Conservation (phyloP, 805 yeast species). For the Helenozyma baotianmanensis region DNA sequence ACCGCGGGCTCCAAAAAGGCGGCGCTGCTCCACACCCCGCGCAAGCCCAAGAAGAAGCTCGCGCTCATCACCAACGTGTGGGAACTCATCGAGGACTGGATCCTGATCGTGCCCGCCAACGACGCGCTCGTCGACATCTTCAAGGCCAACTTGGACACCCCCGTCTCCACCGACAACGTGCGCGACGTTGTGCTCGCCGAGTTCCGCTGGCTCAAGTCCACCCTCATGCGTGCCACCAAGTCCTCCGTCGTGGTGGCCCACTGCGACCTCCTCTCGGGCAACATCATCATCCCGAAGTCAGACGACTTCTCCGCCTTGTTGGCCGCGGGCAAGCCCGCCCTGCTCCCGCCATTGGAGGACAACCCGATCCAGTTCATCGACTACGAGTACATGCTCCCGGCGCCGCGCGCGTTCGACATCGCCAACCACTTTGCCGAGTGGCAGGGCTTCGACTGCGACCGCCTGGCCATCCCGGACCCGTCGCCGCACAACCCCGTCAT, state of each 20-base stretch:
- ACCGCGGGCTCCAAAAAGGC: conserved; percentile 16
- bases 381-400: conserved; percentile 68
- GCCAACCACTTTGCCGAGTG: conserved; percentile 75
- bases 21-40: conserved; percentile 1
- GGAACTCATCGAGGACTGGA: conserved; percentile 62
- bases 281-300: conserved; percentile 51
- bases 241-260: conserved; percentile 64
- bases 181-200: conserved; percentile 44
- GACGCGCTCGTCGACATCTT: conserved; percentile 35
- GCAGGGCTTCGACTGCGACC: conserved; percentile 77
- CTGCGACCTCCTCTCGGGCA: conserved; percentile 72
- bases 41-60: conserved; percentile 16
- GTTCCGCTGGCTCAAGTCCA: conserved; percentile 48
- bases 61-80: conserved; percentile 46
- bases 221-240: conserved; percentile 27
- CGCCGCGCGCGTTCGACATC: conserved; percentile 70
- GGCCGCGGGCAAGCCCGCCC: not conserved
- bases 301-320: conserved; percentile 3
- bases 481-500: conserved; percentile 37
- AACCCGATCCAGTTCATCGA: conserved; percentile 59
- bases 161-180: conserved; percentile 22
- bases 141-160: conserved; percentile 22
- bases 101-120: conserved; percentile 52
- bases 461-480: conserved; percentile 54
- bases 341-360: conserved; percentile 15